phyloP scores from a whole-genome alignment of 129 eudicot genomes.

The Flaveria trinervia region DNA sequence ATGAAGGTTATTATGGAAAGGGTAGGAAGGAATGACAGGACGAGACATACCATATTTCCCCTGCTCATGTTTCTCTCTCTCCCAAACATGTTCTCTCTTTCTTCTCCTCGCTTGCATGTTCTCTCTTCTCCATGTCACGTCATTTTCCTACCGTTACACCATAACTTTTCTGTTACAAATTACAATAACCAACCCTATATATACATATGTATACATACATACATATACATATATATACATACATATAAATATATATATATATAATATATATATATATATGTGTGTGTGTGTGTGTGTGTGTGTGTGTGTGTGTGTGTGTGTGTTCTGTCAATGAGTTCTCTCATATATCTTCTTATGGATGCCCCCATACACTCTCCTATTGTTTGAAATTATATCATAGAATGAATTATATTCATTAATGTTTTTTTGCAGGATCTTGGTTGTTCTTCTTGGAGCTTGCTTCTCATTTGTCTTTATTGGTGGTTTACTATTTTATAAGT shows the following conservation, averaged over 20 bases:
- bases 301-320: too few relatives aligned
- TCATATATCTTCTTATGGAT: slow-evolving; percentile 8
- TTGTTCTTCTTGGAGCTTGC: slow-evolving; percentile 81
- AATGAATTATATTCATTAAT: slow-evolving; percentile 26
- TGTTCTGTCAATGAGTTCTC: not conserved
- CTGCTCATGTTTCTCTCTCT: not conserved
- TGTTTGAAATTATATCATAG: slow-evolving; percentile 11
- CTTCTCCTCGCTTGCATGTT: too few relatives aligned
- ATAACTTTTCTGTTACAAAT: not conserved
- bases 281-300: too few relatives aligned
- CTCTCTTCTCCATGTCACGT: not conserved
- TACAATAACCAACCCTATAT: not conserved
- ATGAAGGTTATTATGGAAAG: not conserved
- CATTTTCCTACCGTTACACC: not conserved
- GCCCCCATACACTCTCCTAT: not conserved
- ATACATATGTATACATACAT: too few relatives aligned
- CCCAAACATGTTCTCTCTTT: not conserved
- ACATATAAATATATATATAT: too few relatives aligned
- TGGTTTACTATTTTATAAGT: slow-evolving; percentile 86
- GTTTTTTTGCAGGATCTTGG: slow-evolving; percentile 61
- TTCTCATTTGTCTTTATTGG: slow-evolving; percentile 85
- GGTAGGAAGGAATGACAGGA: not conserved
- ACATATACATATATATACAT: too few relatives aligned
- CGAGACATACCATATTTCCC: not conserved
- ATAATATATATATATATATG: too few relatives aligned